Base-by-base conservation (phyloP, 805 yeast species). In the Candida nemodendra region DNA sequence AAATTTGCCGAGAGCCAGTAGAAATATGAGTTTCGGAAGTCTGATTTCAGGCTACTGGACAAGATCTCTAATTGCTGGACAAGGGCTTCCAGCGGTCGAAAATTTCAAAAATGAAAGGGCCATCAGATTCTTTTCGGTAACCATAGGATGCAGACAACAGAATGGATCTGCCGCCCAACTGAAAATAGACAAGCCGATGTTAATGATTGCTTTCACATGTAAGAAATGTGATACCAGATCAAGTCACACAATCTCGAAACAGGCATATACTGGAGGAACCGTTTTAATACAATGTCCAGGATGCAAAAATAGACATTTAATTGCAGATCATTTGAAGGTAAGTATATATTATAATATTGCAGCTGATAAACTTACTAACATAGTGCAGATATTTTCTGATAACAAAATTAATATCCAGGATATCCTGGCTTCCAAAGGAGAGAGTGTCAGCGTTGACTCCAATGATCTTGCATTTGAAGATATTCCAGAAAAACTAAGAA, bases 241-340 rank as follows among this genome's bases (percentile, higher is more conserved):
- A 0, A 79, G 89, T 4, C 98, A 91, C 56, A 74, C 82, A n/a
- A 83, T 91, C 55, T 84, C 96, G 5, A 90, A 90, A 50, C 98
- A 91, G 62, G 90, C 96, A 0, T 91, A 91, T 58, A 77, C 82
- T 11, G 66, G 71, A 8, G 98, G 98, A 2, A 81, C 96, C 0
- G 95, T 91, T 3, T 65, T 88, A 34, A 83, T 91, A 17, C 88
- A 87, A 54, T 91, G 98, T 58, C 98, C 98, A 0, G 85, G 89
- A 12, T 91, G 98, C 60, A 73, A 82, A 47, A 81, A 77, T 54
- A 76, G 96, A 47, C 98, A 91, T 57, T 65, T 91, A 55, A 90
- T 91, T 27, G 95, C 97, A 0, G 98, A 91, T 57, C 90, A 84
- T 56, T 63, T 84, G 42, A 81, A 78, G 55, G 72, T 66, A 48